Base-by-base conservation (phyloP, 2,329 filamentous ascomycete species). In the Hymenoscyphus albidus region DNA sequence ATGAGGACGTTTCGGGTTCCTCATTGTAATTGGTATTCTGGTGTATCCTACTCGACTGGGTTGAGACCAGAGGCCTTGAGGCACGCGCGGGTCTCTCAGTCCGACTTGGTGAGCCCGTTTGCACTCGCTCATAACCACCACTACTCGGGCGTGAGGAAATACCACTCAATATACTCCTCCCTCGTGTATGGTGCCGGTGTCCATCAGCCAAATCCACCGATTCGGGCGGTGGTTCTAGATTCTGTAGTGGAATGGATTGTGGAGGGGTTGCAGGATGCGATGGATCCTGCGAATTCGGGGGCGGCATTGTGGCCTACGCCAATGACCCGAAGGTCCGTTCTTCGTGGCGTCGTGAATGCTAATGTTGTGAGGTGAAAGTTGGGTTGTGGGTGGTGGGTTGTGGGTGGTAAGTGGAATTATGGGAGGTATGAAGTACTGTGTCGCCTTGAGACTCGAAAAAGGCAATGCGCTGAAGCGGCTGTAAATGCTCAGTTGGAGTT, bases 191-290 rank as follows among this genome's bases (percentile, higher is more conserved):
- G 54, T 71, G 66, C 40, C 65, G 66, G 39, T 58, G 64, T 58
- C 69, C 72, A 68, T 72, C 69, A 62, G 64, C 70, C 51, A 70
- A 35, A 57, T 73, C 70, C 32, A 63, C 66, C 14, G 70, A 70
- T 66, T 74, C 74, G n/a, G 74, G 72, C 59, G 74, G 74, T 13
- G 71, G 76, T 69, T 71, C 65, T 32, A 91, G 80, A 71, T 88
- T 85, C 76, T 88, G 88, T 65, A 94, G 80, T 65, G 89, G 90
- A 78, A 95, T 93, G 67, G 88, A 88, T 72, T 84, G 83, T 65
- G 81, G 79, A 64, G 77, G 75, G 57, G 78, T 77, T 35, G 82
- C 80, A 67, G 78, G 77, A 69, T 80, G 78, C 67, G 67, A 61
- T 40, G 68, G 65, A 64, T 80, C 77, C 65, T 80, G 77, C 60